Conservation (phyloP, 768 basidiomycete species). For the Pholiota microspora region DNA sequence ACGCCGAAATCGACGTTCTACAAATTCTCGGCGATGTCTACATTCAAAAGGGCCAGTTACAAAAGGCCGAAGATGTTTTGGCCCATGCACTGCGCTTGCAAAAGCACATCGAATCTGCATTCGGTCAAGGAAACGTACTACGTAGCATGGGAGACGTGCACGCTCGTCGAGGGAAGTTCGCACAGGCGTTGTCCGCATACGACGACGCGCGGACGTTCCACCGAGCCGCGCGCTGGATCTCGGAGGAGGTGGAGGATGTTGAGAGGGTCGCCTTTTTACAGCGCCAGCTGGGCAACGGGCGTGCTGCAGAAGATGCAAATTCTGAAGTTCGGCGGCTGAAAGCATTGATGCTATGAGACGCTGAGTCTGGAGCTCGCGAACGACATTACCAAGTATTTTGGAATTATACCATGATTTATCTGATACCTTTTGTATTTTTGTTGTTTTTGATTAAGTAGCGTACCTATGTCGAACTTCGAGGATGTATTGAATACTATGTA, state of each 20-base stretch:
- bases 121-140: constrained; percentile 1
- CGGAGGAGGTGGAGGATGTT: background rate
- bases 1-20: constrained; percentile 2
- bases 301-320: background rate
- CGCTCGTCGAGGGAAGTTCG: background rate
- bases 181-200: background rate
- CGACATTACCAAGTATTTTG: background rate
- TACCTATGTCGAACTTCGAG: too few relatives aligned
- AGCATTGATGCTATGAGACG: background rate
- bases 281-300: background rate
- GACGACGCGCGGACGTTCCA: background rate
- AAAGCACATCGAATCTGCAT: constrained; percentile 2
- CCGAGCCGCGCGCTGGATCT: background rate
- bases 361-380: too few relatives aligned
- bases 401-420: background rate
- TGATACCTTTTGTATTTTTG: background rate
- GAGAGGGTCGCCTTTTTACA: background rate
- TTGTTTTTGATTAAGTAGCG: too few relatives aligned
- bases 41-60: background rate
- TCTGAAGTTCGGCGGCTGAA: background rate
- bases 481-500: too few relatives aligned
- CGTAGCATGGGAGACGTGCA: constrained; percentile 3
- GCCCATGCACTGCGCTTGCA: background rate
- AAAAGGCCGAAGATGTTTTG: background rate
- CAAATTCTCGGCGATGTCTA: constrained; percentile 1